Percentiles rank a stretch among this genome's conserved stretches.
These are phyloP conservation scores for Circinella minor DNA, from an alignment of 371 early-diverging fungal species.

Conservation along the genomic window DNA sequence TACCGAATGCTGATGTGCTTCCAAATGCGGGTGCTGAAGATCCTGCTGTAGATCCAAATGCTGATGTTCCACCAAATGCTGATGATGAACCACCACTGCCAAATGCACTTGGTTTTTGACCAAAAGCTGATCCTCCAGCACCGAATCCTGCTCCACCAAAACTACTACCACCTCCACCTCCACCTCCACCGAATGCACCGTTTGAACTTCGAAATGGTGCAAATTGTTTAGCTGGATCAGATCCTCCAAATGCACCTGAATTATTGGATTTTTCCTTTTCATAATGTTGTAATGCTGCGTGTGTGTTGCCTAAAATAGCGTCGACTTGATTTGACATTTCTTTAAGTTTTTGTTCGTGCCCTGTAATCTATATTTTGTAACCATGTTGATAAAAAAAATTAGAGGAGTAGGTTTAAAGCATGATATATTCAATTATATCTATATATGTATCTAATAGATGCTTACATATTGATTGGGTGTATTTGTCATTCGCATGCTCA, in stretches of 20 bases:
- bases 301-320: conserved; percentile 33
- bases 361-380: conserved; percentile 22
- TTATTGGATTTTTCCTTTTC: conserved; percentile 37
- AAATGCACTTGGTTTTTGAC: conserved; percentile 16
- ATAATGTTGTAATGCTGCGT: conserved; percentile 44
- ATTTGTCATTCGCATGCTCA: conserved; percentile 37
- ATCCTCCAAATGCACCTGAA: conserved; percentile 36
- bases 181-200: conserved; percentile 17
- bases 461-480: conserved; percentile 45
- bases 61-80: conserved; percentile 27
- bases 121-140: conserved; percentile 16
- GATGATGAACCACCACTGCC: conserved; percentile 14
- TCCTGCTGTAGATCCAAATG: neutral
- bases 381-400: too few species aligned
- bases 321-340: conserved; percentile 41
- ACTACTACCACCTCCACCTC: conserved; percentile 8
- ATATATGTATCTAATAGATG: neutral
- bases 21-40: conserved; percentile 14
- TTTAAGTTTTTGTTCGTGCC: conserved; percentile 28
- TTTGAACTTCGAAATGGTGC: conserved; percentile 33
- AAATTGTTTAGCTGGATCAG: conserved; percentile 25
- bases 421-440: neutral
- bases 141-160: conserved; percentile 22
- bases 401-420: neutral
- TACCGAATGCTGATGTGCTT: conserved; percentile 16